Percentiles rank a stretch among this genome's conserved stretches.
phyloP scores from a whole-genome alignment of 106 monocot species.

The Dendrobium officinale region DNA sequence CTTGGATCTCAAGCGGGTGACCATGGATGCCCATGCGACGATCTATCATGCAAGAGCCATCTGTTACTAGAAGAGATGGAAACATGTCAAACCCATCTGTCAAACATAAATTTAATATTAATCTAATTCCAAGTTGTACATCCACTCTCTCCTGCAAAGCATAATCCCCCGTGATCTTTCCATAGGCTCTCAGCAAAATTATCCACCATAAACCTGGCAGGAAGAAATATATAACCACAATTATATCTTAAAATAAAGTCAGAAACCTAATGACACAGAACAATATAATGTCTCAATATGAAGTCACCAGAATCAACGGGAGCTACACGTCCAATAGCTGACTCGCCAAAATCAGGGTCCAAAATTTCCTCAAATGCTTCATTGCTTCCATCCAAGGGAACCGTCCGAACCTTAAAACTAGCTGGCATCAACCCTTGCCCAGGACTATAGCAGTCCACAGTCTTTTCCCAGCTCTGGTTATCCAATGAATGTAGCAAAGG shows the following conservation, averaged over 20 bases:
- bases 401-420: slow-evolving; percentile 85
- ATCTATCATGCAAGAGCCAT: slow-evolving; percentile 99
- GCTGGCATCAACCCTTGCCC: slow-evolving; percentile 98
- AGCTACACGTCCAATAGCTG: slow-evolving; percentile 91
- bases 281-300: not conserved
- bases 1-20: slow-evolving; percentile 99
- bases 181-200: slow-evolving; percentile 91
- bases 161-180: slow-evolving; percentile 78
- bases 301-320: slow-evolving; percentile 89
- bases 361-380: slow-evolving; percentile 82
- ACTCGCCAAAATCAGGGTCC: slow-evolving; percentile 96
- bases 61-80: slow-evolving; percentile 86
- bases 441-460: slow-evolving; percentile 95
- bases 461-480: slow-evolving; percentile 94
- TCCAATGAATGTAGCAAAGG: not conserved
- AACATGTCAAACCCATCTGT: slow-evolving; percentile 99
- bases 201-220: slow-evolving; percentile 91
- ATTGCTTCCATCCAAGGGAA: slow-evolving; percentile 76
- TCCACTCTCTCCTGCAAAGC: slow-evolving; percentile 85
- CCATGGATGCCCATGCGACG: slow-evolving; percentile 99
- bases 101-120: slow-evolving; percentile 84
- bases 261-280: not conserved
- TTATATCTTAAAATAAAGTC: not conserved
- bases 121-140: slow-evolving; percentile 87
- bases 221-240: slow-evolving; percentile 3